These are phyloP conservation scores for Colletotrichum sp. DNA, from an alignment of 2,329 filamentous ascomycete species.

Conservation along the genomic window DNA sequence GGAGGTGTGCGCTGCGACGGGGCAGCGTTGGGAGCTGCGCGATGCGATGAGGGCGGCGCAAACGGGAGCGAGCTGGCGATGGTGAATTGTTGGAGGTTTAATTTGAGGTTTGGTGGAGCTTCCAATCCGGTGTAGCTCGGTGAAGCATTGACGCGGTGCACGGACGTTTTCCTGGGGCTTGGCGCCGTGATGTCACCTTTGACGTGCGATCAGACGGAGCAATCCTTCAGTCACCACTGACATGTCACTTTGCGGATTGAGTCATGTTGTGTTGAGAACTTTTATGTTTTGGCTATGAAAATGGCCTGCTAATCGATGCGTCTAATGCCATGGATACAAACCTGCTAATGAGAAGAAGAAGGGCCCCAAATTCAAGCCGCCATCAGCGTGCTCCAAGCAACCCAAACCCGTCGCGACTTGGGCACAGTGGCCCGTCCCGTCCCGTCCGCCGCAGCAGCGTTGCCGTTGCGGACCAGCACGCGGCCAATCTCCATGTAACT, in stretches of 20 bases:
- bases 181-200: constrained; percentile 9
- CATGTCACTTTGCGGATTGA: not conserved
- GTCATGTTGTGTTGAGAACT: not conserved
- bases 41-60: not conserved
- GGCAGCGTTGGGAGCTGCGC: not conserved
- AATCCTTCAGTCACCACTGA: not conserved
- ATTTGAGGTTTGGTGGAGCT: constrained; percentile 2
- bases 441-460: constrained; percentile 1
- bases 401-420: constrained; percentile 51
- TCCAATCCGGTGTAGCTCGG: not conserved
- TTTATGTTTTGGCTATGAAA: not conserved
- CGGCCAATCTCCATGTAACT: constrained; percentile 79
- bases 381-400: constrained; percentile 62
- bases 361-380: not conserved
- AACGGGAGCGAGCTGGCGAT: not conserved
- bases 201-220: not conserved
- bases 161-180: not conserved
- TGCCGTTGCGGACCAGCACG: constrained; percentile 47
- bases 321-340: not conserved
- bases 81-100: not conserved
- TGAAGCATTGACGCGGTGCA: not conserved
- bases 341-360: not conserved
- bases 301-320: constrained; percentile 9
- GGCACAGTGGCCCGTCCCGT: constrained; percentile 47
- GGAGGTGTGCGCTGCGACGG: not conserved